Base-by-base conservation (phyloP, 2,329 filamentous ascomycete species). In the Seiridium unicorne region DNA sequence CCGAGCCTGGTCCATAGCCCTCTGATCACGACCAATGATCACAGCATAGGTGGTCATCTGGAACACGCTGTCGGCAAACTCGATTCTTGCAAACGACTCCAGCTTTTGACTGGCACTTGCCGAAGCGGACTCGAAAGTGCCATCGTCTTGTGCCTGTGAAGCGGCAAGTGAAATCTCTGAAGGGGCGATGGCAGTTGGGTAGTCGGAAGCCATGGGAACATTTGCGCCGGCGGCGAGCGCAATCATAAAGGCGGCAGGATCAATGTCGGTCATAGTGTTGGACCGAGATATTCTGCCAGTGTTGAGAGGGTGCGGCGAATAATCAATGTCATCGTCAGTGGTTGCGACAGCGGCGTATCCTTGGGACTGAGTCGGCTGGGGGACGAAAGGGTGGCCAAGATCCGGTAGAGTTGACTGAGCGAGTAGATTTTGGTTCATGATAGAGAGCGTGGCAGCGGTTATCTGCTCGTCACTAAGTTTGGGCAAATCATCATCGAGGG, bases 11-110 rank as follows among this genome's bases (percentile, higher is more conserved):
- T 81, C 75, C 64, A 86, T 74, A 8, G 86, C 86, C 57, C 80
- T 76, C 67, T 87, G 81, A 72, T 93, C 90, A 62, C 90, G 87
- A 58, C 89, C 90, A 35, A 93, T 85, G 60, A 90, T 84, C 66
- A 93, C 83, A 57, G 85, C 82, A 66, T 88, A 89, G 1, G 89
- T 92, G 56, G 87, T 91, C 86, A 93, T 90, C 74, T 91, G 90
- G 72, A 91, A 93, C 59, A 87, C 84, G 69, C 89, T 89, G 77
- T 93, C 90, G 65, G 84, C 82, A 70, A 93, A 93, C 67, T 88
- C 84, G 62, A 93, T 78, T 57, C 80, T 78, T 48, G 84, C 84
- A 70, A 85, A 86, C 3, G 83, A 85, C 67, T 85, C 81, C 11
- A 86, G 73, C 53, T 74, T 76, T 65, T 79, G 78, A 55, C 70